Evolutionary conservation across 768 basidiomycete genomes (phyloP), one percentile per base, ranked within the genome.

Genomic region (Candolleomyces efflorescens): DNA sequence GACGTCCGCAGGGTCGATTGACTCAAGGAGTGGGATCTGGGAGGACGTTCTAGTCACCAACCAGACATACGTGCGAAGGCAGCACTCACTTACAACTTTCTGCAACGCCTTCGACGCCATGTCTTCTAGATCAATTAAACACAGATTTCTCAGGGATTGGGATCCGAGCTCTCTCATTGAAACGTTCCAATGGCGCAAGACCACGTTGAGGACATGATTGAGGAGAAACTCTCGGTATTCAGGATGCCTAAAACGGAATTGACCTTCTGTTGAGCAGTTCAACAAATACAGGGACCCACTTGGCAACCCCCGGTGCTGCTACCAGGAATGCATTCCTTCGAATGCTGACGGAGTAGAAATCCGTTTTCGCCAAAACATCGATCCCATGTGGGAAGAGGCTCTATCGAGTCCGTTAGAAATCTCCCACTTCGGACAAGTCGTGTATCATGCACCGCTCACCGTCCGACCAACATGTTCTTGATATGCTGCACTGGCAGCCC

Each of bases 401-500:
- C 96, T 98, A 65, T 26, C 60, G 63, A 53, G 52, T 60, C 54
- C 3, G 23, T 32, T 1, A 24, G 36, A 4, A 57, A 44, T 52
- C 17, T 43, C 41, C 49, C 53, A 53, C 43, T 46, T 5, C 53
- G 36, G 15, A 50, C 51, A 53, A 32, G 43, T 32, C 32, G 11
- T 55, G 36, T 18, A 43, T 45, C 43, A 7, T 53, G 44, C 11
- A 54, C 48, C 24, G 71, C 87, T 70, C 66, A 97, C 96, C 75
- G 89, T 89, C 67, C 97, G 78, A 12, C 97, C 97, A 39, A 98
- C 97, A 66, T 89, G 88, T 74, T 99, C 97, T 72, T 99, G 97
- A 69, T 92, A 98, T 12, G 95, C 92, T 17, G 97, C 97, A 70
- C 96, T 98, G 12, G 95, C 95, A 13, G 97, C 96, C 62, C 97